Evolutionary conservation across 2,329 filamentous ascomycete species (phyloP), one percentile per base, ranked within the genome.

Genomic region (Daldinia sp.): DNA sequence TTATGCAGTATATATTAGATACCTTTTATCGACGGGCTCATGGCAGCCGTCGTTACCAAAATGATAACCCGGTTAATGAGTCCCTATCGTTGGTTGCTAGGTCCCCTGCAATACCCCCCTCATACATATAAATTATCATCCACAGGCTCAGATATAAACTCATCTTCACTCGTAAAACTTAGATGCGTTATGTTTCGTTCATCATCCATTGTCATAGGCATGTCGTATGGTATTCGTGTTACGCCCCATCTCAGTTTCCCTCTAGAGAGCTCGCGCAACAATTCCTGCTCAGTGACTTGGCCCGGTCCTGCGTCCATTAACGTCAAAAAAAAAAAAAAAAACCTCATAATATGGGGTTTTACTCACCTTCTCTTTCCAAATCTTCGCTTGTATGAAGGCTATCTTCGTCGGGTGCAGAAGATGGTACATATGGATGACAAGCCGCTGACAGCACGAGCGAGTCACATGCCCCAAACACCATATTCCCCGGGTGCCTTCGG

Each of bases 381-480:
- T 3, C 7, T 30, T 50, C 15, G 26, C 26, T 1, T 13, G 2
- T n/a, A 30, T 50, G 3, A 9, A 50, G 46, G 10, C 26, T 18
- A 50, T 50, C 46, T 5, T 18, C 15, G 1, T 18, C 4, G 13
- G 46, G 2, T 30, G 10, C 4, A 10, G 6, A 28, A 7, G 46
- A 4, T 18, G 23, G 1, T 9, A 30, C 6, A 6, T 30, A 7
- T 0, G 46, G 46, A 4, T 50, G 46, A 10, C 46, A 50, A 4
- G 46, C 26, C 30, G 46, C 46, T 13, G 46, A 50, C 15, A 50
- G 26, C 1, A 50, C 46, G 6, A 50, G 46, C 13, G 46, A 50
- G 46, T 50, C 46, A n/a, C 46, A 50, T 30, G 46, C 46, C 3
- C 46, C 46, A 50, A 30, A 50, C 10, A 50, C 26, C 46, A 30